phyloP scores from a whole-genome alignment of 176 grass and related monocot species.

The Cocos nucifera region DNA sequence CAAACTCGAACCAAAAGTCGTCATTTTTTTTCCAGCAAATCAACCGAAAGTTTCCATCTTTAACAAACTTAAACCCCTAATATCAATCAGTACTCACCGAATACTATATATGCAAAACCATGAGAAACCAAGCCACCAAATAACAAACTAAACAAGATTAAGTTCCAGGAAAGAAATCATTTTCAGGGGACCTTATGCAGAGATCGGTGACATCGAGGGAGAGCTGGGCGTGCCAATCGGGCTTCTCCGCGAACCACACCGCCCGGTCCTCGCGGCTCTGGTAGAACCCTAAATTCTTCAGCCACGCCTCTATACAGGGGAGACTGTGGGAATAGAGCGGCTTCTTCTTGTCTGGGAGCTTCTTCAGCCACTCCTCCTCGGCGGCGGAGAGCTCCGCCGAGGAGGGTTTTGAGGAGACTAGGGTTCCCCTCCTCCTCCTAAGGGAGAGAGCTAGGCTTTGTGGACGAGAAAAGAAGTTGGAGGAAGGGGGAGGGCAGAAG shows the following conservation, averaged over 20 bases:
- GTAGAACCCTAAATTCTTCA: conserved; percentile 60
- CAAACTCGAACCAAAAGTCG: too few species aligned
- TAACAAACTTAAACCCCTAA: too few species aligned
- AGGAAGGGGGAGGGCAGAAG: too few species aligned
- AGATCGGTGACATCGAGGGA: conserved; percentile 63
- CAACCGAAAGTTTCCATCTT: too few species aligned
- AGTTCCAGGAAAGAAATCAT: too few species aligned
- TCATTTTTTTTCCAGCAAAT: too few species aligned
- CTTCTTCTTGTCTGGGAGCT: conserved; percentile 85
- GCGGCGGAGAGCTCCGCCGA: conserved; percentile 17
- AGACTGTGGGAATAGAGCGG: conserved; percentile 87
- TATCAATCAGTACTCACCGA: too few species aligned
- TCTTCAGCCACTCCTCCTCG: conserved; percentile 56
- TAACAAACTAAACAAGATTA: too few species aligned
- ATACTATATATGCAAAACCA: too few species aligned
- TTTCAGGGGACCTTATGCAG: conserved; percentile 26
- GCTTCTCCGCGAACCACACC: conserved; percentile 68
- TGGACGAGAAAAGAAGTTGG: neutral
- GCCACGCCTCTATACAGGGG: conserved; percentile 82
- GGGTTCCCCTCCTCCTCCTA: conserved; percentile 3
- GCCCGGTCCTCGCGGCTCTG: conserved; percentile 60
- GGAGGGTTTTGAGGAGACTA: conserved; percentile 1
- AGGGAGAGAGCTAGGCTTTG: conserved; percentile 9
- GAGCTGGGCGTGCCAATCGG: conserved; percentile 77
- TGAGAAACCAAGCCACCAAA: too few species aligned